Conservation (phyloP, 1,284 basidiomycete genomes). For the Wolfiporia cocos region DNA sequence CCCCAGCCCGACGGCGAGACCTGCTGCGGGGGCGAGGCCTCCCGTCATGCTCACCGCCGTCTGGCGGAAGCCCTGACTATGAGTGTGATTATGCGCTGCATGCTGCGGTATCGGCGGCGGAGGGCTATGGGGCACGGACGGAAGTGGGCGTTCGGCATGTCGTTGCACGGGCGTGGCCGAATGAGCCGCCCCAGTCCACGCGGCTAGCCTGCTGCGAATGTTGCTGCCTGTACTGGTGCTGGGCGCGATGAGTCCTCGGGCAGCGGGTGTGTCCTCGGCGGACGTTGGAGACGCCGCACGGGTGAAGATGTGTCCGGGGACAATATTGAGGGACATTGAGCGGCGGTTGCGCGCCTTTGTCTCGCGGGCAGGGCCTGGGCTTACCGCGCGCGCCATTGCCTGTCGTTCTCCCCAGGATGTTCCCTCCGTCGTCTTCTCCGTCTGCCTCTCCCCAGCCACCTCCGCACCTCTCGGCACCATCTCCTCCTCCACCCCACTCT, state of each 20-base stretch:
- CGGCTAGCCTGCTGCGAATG: conserved; percentile 43
- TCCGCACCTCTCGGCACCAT: conserved; percentile 6
- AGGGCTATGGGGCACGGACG: conserved; percentile 18
- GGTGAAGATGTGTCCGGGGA: conserved; percentile 17
- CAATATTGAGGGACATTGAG: conserved; percentile 55
- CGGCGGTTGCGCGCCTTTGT: conserved; percentile 43
- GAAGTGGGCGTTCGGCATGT: conserved; percentile 16
- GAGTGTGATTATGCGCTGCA: conserved; percentile 11
- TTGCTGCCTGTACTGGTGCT: conserved; percentile 35
- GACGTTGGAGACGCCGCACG: conserved; percentile 10
- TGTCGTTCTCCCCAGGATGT: too few relatives aligned
- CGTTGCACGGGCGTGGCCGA: conserved; percentile 17
- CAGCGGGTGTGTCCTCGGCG: conserved; percentile 1
- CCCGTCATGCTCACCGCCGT: conserved; percentile 67
- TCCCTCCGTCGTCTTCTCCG: conserved; percentile 13
- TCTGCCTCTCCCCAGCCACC: conserved; percentile 6
- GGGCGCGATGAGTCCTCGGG: conserved; percentile 22
- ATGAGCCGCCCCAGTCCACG: conserved; percentile 36
- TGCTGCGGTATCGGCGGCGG: conserved; percentile 10
- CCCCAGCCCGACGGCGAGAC: conserved; percentile 47
- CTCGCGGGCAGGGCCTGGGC: conserved; percentile 24
- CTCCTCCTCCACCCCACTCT: conserved; percentile 10
- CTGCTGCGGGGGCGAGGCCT: conserved; percentile 60
- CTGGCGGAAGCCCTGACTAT: conserved; percentile 29
- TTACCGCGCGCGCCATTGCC: too few relatives aligned